Conservation (phyloP, 805 yeast species). For the Suhomyces pyralidae region DNA sequence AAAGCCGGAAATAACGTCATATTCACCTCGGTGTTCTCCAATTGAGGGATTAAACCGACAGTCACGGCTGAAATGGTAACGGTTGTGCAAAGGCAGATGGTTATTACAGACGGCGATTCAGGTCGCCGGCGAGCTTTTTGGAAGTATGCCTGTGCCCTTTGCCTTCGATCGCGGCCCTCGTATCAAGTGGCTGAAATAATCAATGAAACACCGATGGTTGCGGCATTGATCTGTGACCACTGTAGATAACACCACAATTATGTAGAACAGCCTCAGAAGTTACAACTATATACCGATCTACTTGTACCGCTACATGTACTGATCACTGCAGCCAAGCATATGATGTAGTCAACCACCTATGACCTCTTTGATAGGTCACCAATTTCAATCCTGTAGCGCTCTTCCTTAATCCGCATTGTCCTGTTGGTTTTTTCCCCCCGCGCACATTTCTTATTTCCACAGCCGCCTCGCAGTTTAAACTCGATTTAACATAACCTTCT, state of each 20-base stretch:
- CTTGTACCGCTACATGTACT: no score
- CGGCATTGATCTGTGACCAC: not conserved
- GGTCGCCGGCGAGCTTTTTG: not conserved
- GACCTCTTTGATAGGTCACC: not conserved
- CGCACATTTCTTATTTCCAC: not conserved
- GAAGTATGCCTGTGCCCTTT: not conserved
- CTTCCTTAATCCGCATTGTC: not conserved
- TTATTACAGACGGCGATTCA: not conserved
- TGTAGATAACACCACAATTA: not conserved
- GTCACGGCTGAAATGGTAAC: not conserved
- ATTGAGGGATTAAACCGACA: not conserved
- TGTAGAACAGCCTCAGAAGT: no score
- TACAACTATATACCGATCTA: no score
- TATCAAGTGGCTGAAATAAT: not conserved
- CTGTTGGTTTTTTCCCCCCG: not conserved
- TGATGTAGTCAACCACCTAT: not conserved
- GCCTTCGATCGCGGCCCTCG: not conserved
- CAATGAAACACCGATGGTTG: not conserved
- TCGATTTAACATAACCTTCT: not conserved
- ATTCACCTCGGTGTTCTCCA: not conserved
- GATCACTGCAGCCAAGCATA: no score
- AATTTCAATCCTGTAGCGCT: not conserved
- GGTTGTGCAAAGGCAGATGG: not conserved
- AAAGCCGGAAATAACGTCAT: not conserved
- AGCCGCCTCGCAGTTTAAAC: not conserved